Base-by-base conservation (phyloP, 139 green algal species). In the Auxenochlorella protothecoides region DNA sequence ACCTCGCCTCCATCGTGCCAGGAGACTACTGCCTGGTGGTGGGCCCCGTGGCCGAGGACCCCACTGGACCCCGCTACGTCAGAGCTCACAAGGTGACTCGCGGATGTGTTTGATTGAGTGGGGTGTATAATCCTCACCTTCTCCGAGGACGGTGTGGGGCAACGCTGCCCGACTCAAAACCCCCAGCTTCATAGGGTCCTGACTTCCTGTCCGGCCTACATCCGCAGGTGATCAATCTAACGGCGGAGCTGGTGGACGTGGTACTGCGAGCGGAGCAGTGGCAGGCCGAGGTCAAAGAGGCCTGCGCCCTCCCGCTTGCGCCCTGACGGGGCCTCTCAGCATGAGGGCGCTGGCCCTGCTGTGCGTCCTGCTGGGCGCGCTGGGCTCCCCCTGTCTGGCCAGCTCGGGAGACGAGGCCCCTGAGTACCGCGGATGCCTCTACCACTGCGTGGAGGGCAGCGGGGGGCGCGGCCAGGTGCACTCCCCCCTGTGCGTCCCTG, bases 141-240 rank as follows among this genome's bases (percentile, higher is more conserved):
- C 27, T 44, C 27, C 27, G 27, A 44, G 27, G 27, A 44, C 27
- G 1, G 0, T 44, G 27, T 44, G 27, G 27, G 0, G 27, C 27
- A 44, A 44, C 27, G 27, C 27, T 44, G 27, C 27, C 27, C 27
- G 27, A 44, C 27, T 44, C 27, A 44, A 44, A 44, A 44, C 27
- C 27, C 27, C 0, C 0, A 44, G 27, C 27, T 44, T 44, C 0
- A 44, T 44, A 44, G 27, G 27, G 27, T 44, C 27, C 27, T 44
- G 6, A 6, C 8, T 59, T 10, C 57, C 27, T 59, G 16, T n/a
- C 16, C 27, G 2, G 55, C 56, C 44, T 15, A 6, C 51, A 2
- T 12, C 13, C 69, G 66, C 72, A 77, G 72, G n/a, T 77, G 4
- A 53, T 77, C 15, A 77, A 77, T 59, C 72, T 77, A 5, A 55